Evolutionary conservation across 768 basidiomycete species (phyloP).

Genomic region (Pleurotus tuber-regium): DNA sequence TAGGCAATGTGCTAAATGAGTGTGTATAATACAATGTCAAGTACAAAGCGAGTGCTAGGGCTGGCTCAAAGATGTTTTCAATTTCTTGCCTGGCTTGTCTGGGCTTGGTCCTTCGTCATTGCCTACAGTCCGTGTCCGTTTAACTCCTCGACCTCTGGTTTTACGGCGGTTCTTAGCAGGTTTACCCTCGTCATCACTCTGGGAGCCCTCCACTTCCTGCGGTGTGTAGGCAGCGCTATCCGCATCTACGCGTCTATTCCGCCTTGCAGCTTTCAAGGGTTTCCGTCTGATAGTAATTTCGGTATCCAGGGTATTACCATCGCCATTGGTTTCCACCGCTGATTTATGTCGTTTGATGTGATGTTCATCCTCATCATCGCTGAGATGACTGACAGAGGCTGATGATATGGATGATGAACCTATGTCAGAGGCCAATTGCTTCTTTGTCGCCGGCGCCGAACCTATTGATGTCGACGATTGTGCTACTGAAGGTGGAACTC

Average conservation of each 20-base stretch:
- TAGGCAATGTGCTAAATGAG: not conserved
- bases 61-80: not conserved
- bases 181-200: not conserved
- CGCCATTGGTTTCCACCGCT: not conserved
- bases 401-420: slow-evolving; percentile 1
- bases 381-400: not conserved
- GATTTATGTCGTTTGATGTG: not conserved
- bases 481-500: slow-evolving; percentile 20
- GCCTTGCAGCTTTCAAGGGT: slow-evolving; percentile 7
- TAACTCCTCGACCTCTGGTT: slow-evolving; percentile 13
- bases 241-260: slow-evolving; percentile 3
- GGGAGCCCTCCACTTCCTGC: not conserved
- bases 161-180: not conserved
- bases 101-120: not conserved
- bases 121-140: slow-evolving; percentile 10
- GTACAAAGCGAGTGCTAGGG: not conserved
- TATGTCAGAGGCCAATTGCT: not conserved
- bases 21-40: not conserved
- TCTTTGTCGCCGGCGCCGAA: slow-evolving; percentile 15
- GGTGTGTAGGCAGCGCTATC: not conserved
- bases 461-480: slow-evolving; percentile 12
- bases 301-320: not conserved
- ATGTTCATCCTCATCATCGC: not conserved
- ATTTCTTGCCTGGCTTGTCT: slow-evolving; percentile 2
- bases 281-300: not conserved